Base-by-base conservation (phyloP, 164 flowering plant species). In the Liquidambar formosana region DNA sequence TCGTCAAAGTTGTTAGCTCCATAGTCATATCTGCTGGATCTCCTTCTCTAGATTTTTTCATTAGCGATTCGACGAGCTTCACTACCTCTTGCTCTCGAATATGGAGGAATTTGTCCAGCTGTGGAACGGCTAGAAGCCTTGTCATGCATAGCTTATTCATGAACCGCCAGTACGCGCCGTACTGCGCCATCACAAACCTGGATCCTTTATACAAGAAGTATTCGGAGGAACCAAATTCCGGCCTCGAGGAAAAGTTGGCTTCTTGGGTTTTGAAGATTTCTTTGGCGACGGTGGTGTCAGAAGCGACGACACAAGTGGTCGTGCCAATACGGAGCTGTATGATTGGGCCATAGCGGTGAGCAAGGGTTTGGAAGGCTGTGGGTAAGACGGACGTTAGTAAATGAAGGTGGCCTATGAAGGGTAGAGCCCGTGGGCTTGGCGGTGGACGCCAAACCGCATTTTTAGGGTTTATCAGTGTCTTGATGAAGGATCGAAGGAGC, bases 131-230 rank as follows among this genome's bases (percentile, higher is more conserved):
- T 0, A 80, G 70, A 43, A 80, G 83, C 75, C 63, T 64, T 0
- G 72, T 77, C 78, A 80, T 66, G 78, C 80, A 74, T 0, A 80
- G 66, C 63, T 77, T 80, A 71, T 73, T 80, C 83, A 80, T 80
- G 78, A 80, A 80, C 33, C 78, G 58, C 80, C 80, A 80, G 69
- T 80, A 80, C 6, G 57, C 57, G 2, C 80, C 80, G 47, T 80
- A 80, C 60, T 65, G 65, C 9, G 80, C 78, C 0, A 47, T 63
- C 43, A 76, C 33, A 19, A 79, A 79, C 23, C 78, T 58, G 1
- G 82, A 73, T 0, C 80, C 78, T 49, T 67, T 28, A 18, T 79
- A 74, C 4, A 66, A 71, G 76, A 68, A 67, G 61, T 71, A 57
- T n/a, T 79, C 80, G 1, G 76, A 63, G 57, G 79, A 58, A 3